A percentile compares a stretch with the other conserved stretches of the same genome.
phyloP scores from a whole-genome alignment of 345 rosid genomes.

The Salix exigua region DNA sequence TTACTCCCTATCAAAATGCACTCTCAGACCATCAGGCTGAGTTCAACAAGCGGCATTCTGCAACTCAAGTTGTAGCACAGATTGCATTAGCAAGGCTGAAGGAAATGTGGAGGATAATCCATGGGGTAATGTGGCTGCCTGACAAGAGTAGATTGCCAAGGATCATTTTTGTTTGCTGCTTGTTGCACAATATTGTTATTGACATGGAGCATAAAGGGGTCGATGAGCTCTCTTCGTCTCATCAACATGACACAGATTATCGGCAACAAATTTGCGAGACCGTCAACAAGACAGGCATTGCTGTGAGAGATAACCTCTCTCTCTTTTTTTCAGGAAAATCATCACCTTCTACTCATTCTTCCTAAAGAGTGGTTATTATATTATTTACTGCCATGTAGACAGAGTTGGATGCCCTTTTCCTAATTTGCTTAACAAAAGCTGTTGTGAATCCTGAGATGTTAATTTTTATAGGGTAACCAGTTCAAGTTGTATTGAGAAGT shows the following conservation, averaged over 20 bases:
- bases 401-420: neutral
- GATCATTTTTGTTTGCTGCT: conserved; percentile 63
- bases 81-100: conserved; percentile 60
- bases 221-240: conserved; percentile 40
- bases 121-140: conserved; percentile 75
- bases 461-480: neutral
- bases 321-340: conserved; percentile 36
- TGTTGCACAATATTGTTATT: conserved; percentile 65
- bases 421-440: neutral
- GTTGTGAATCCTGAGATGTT: too few species aligned
- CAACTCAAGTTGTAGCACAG: conserved; percentile 44
- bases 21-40: conserved; percentile 37
- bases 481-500: neutral
- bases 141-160: conserved; percentile 60
- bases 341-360: conserved; percentile 18
- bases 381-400: neutral
- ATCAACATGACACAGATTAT: conserved; percentile 50
- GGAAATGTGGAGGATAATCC: conserved; percentile 76
- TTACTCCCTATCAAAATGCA: conserved; percentile 59
- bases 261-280: conserved; percentile 43
- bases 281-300: conserved; percentile 36
- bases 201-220: conserved; percentile 52
- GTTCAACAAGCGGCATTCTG: conserved; percentile 56
- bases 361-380: neutral
- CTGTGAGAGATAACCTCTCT: conserved; percentile 48